These are phyloP conservation scores for Boechera divaricarpa DNA, from an alignment of 345 rosid species.

Conservation along the genomic window DNA sequence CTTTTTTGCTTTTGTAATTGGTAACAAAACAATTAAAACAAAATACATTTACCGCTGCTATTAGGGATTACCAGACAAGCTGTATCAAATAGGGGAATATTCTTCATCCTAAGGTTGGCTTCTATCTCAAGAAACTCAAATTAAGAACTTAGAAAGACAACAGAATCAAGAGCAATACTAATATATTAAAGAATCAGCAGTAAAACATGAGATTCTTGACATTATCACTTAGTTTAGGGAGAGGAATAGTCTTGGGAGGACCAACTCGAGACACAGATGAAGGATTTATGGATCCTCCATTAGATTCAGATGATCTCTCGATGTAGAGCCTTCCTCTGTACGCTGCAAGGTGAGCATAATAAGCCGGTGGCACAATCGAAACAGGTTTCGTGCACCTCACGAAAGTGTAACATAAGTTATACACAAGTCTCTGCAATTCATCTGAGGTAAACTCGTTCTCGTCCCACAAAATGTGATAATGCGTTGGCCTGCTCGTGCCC, in stretches of 20 bases:
- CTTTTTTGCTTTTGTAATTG: no score
- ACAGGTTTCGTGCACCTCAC: slow-evolving; percentile 95
- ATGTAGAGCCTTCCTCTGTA: slow-evolving; percentile 93
- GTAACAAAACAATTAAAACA: no score
- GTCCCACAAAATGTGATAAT: slow-evolving; percentile 85
- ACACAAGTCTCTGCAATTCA: slow-evolving; percentile 85
- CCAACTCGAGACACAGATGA: slow-evolving; percentile 63
- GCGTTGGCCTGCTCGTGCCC: slow-evolving; percentile 95
- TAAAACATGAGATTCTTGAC: slow-evolving; percentile 93
- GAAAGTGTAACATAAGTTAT: slow-evolving; percentile 86
- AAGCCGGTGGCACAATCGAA: slow-evolving; percentile 91
- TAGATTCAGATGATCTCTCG: slow-evolving; percentile 67
- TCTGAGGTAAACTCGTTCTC: slow-evolving; percentile 92
- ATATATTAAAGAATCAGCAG: slow-evolving; percentile 53
- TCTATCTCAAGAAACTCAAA: slow-evolving; percentile 6
- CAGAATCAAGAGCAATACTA: neutral
- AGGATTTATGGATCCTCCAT: slow-evolving; percentile 46
- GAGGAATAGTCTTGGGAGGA: slow-evolving; percentile 81
- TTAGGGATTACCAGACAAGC: no score
- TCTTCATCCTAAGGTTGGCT: neutral
- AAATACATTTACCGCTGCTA: no score
- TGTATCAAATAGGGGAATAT: no score
- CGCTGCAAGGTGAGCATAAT: slow-evolving; percentile 95
- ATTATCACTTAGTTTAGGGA: slow-evolving; percentile 84
- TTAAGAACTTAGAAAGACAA: neutral